A percentile compares a stretch with the other conserved stretches of the same genome.
Conservation (phyloP, 768 basidiomycete species). For the Phaffia tasmanica region DNA sequence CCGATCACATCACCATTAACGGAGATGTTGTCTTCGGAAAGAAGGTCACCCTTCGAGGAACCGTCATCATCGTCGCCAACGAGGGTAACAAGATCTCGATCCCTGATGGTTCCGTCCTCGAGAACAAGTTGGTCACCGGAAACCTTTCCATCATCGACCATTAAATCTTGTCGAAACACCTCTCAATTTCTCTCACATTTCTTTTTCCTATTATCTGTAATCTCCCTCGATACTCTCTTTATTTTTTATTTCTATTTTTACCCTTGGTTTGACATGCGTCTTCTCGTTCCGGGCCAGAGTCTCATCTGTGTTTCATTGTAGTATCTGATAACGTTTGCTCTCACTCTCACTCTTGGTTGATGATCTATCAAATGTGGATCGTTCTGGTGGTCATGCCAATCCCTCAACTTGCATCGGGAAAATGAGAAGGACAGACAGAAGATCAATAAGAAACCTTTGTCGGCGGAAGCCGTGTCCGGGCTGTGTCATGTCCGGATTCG, state of each 20-base stretch:
- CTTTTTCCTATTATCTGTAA: neutral
- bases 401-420: too few relatives aligned
- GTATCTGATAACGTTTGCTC: neutral
- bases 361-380: too few relatives aligned
- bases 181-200: neutral
- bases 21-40: slow-evolving; percentile 85
- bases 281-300: too few relatives aligned
- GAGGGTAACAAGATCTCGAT: slow-evolving; percentile 73
- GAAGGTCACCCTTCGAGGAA: slow-evolving; percentile 66
- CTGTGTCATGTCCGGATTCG: too few relatives aligned
- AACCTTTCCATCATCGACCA: slow-evolving; percentile 26
- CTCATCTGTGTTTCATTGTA: neutral
- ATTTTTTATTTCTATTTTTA: neutral
- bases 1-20: slow-evolving; percentile 88
- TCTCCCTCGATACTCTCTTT: neutral
- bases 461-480: too few relatives aligned
- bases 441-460: too few relatives aligned
- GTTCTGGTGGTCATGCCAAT: slow-evolving; percentile 3
- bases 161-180: slow-evolving; percentile 7
- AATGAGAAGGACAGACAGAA: too few relatives aligned
- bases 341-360: neutral
- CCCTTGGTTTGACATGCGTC: neutral
- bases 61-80: slow-evolving; percentile 77
- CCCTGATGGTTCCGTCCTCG: slow-evolving; percentile 67
- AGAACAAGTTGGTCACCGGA: slow-evolving; percentile 44